These are phyloP conservation scores for Diaporthe sp. DNA, from an alignment of 2,329 filamentous ascomycete genomes.

Conservation along the genomic window DNA sequence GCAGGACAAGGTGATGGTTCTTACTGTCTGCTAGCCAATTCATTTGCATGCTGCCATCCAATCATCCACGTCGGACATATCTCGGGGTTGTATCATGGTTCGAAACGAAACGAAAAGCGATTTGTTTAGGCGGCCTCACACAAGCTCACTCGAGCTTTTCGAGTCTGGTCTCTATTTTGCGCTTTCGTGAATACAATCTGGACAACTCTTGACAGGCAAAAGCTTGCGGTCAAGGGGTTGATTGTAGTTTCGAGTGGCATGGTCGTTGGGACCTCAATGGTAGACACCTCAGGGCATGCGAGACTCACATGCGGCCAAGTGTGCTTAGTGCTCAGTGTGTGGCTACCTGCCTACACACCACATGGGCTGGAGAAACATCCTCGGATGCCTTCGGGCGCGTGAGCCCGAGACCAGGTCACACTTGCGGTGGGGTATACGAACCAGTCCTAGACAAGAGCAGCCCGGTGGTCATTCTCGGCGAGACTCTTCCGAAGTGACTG, in stretches of 20 bases:
- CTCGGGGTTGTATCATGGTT: neutral
- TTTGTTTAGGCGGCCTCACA: neutral
- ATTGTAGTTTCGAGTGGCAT: neutral
- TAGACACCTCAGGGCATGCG: neutral
- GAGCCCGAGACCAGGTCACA: neutral
- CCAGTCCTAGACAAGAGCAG: neutral
- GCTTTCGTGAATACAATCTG: neutral
- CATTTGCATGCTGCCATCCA: neutral
- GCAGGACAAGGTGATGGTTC: neutral
- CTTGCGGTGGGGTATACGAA: neutral
- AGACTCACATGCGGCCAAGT: neutral
- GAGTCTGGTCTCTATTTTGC: too few species aligned
- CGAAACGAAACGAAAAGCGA: neutral
- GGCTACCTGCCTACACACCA: neutral
- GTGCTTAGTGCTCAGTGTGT: neutral
- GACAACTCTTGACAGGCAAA: neutral
- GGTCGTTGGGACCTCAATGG: neutral
- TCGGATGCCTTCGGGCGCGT: neutral
- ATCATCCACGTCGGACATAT: slow-evolving; percentile 6
- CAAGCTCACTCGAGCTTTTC: too few species aligned
- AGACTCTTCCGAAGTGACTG: neutral
- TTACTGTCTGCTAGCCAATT: neutral
- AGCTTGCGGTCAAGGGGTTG: neutral
- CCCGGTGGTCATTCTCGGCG: neutral
- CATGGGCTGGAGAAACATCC: neutral